A percentile compares a stretch with the other conserved stretches of the same genome.
phyloP scores from a whole-genome alignment of 345 rosid species.

The Populus davidiana region DNA sequence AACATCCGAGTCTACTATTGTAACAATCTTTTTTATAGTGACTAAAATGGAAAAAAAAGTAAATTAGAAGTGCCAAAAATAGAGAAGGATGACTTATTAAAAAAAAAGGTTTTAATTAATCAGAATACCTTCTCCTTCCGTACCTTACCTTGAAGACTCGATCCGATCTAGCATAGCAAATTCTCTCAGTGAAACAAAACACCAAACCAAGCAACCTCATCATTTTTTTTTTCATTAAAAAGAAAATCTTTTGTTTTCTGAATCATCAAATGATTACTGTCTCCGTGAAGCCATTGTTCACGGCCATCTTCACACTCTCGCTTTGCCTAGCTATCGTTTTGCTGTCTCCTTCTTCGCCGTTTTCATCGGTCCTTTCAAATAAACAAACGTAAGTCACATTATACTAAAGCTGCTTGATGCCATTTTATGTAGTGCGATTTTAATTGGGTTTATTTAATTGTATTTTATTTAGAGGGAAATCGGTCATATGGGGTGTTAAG shows the following conservation, averaged over 20 bases:
- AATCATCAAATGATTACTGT: constrained; percentile 41
- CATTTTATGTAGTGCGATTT: neutral
- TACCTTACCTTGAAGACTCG: no score
- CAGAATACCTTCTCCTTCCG: no score
- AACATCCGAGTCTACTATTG: no score
- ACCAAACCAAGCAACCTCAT: no score
- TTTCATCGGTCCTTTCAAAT: constrained; percentile 18
- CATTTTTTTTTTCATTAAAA: no score
- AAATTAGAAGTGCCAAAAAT: no score
- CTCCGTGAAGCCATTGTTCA: constrained; percentile 64
- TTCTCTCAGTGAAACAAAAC: no score
- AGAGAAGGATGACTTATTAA: no score
- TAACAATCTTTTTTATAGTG: no score
- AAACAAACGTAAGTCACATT: constrained; percentile 30
- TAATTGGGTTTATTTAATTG: neutral
- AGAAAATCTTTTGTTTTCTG: neutral
- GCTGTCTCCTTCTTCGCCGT: constrained; percentile 49
- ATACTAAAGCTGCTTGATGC: neutral
- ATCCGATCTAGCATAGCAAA: no score
- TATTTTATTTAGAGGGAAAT: constrained; percentile 30
- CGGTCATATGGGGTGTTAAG: constrained; percentile 78
- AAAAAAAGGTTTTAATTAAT: no score
- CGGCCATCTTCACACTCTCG: constrained; percentile 51
- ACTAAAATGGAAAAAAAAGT: no score
- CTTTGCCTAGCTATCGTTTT: constrained; percentile 54